A percentile compares a stretch with the other conserved stretches of the same genome.
phyloP scores from a whole-genome alignment of 305 asterid species.

The Solanum chacoense region DNA sequence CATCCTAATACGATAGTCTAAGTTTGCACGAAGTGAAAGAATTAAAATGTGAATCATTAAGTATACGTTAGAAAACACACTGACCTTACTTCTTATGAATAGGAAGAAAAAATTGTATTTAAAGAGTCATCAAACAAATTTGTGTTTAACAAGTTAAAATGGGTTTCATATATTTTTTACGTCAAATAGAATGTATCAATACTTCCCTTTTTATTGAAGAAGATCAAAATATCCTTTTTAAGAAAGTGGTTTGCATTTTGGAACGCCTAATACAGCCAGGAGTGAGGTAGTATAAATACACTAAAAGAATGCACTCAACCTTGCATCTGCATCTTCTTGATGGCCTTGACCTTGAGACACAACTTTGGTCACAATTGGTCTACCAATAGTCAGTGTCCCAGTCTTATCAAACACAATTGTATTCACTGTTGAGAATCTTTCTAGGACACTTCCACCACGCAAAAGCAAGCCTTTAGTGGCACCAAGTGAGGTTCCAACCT shows the following conservation, averaged over 20 bases:
- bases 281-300: neutral
- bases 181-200: neutral
- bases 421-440: constrained; percentile 69
- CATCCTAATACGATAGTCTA: neutral
- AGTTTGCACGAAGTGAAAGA: neutral
- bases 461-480: constrained; percentile 91
- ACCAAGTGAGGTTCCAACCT: constrained; percentile 99
- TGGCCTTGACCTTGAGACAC: constrained; percentile 27
- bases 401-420: constrained; percentile 92
- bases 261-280: neutral
- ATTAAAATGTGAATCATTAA: neutral
- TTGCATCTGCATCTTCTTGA: constrained; percentile 25
- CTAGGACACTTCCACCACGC: constrained; percentile 96
- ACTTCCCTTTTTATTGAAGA: neutral
- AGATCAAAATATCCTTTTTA: neutral
- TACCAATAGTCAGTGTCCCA: constrained; percentile 88
- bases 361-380: constrained; percentile 80
- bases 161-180: neutral
- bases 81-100: neutral
- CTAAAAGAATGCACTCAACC: constrained; percentile 35
- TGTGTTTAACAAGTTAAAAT: neutral
- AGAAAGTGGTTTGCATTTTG: neutral
- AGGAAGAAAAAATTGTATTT: neutral
- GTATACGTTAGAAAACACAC: neutral
- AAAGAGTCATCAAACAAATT: neutral